Evolutionary conservation across 805 yeast species (phyloP), one percentile per base, ranked within the genome.

Genomic region (Candida tibetensis): DNA sequence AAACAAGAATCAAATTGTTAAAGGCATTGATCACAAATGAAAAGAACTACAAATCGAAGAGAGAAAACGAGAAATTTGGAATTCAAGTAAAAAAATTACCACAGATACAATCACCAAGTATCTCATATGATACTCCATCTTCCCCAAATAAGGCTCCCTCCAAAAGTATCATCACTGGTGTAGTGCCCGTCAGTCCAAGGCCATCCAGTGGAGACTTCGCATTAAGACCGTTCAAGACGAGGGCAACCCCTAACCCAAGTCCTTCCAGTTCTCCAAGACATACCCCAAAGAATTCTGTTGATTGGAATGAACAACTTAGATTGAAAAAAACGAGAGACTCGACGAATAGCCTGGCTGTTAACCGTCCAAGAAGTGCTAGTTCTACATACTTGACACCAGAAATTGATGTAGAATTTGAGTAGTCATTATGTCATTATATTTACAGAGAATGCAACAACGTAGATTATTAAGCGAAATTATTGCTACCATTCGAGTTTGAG

Each of bases 221-320:
- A 3, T 56, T 67, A 37, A 49, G 74, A 32, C 74, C 74, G 2
- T 69, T 69, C 42, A 54, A 66, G 36, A 69, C 74, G 1, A 61
- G 59, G 14, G 46, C 57, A 1, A 66, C 73, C 1, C 74, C 74
- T 3, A 45, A 53, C 15, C 67, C 72, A 1, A 62, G 71, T 1
- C 74, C 74, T 1, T 44, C 51, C 13, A 45, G 52, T 1, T 68
- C 74, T 0, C 74, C 74, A 0, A 52, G 54, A 10, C 61, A 55
- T 23, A 46, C 55, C 4, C 52, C 54, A 9, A 41, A 45, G 32
- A 39, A 32, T 14, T 48, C 50, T 19, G 30, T 41, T 13, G 50
- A 46, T 26, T 13, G 29, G 25, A 38, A 38, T 27, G 35, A 32
- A 31, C 17, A 37, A 36, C 17, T 32, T 4, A 17, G 27, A 6